Percentiles rank a stretch among this genome's conserved stretches.
phyloP scores from a whole-genome alignment of 169 alveolate species.

The Babesia bovis region DNA sequence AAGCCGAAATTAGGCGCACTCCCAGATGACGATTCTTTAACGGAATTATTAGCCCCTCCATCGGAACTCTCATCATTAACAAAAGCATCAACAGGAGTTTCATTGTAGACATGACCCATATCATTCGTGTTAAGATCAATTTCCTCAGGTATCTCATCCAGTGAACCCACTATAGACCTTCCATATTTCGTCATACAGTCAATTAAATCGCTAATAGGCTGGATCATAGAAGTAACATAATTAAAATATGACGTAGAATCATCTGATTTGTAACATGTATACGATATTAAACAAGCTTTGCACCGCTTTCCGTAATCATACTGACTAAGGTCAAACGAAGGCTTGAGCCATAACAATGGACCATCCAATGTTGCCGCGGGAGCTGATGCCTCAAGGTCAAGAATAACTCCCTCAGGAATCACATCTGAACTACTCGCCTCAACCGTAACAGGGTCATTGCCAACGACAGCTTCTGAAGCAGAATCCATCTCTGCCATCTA shows the following conservation, averaged over 20 bases:
- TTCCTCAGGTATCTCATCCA: slow-evolving; percentile 8
- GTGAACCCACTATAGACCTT: too few species aligned
- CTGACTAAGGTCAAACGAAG: slow-evolving; percentile 29
- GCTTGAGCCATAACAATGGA: slow-evolving; percentile 2
- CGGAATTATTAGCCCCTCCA: not conserved
- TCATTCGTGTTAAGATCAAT: slow-evolving; percentile 8
- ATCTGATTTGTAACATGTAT: too few species aligned
- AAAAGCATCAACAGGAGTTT: not conserved
- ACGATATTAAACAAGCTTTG: slow-evolving; percentile 37
- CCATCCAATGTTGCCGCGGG: not conserved
- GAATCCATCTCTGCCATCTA: slow-evolving; percentile 1
- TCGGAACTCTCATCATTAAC: not conserved
- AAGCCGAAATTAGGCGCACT: not conserved
- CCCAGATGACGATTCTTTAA: not conserved
- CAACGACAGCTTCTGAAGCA: not conserved
- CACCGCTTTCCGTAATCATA: slow-evolving; percentile 39
- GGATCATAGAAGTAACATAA: not conserved
- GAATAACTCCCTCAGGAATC: slow-evolving; percentile 29
- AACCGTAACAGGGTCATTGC: not conserved
- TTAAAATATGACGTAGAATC: too few species aligned
- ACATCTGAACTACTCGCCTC: not conserved
- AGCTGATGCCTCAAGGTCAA: slow-evolving; percentile 35
- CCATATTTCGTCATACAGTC: too few species aligned
- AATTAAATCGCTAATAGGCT: not conserved
- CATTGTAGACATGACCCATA: not conserved